A percentile compares a stretch with the other conserved stretches of the same genome.
Conservation (phyloP, 2,329 filamentous ascomycete species). For the Penicillium concentricum region DNA sequence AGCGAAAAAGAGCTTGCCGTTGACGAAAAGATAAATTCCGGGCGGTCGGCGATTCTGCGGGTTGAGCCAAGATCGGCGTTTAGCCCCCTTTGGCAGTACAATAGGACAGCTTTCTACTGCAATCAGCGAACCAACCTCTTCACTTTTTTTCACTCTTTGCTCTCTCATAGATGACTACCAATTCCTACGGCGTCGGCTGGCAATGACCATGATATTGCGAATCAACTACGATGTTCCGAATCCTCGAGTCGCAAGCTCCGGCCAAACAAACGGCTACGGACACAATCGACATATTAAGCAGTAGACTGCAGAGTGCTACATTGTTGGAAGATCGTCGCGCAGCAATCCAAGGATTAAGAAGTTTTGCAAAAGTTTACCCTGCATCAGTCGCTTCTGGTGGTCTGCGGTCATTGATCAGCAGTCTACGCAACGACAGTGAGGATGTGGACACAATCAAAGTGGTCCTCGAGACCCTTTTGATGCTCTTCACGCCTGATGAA, state of each 20-base stretch:
- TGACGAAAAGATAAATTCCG: slow-evolving; percentile 20
- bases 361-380: slow-evolving; percentile 94
- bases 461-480: slow-evolving; percentile 88
- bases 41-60: slow-evolving; percentile 22
- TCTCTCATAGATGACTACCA: slow-evolving; percentile 31
- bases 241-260: slow-evolving; percentile 70
- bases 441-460: slow-evolving; percentile 97
- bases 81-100: slow-evolving; percentile 21
- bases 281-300: slow-evolving; percentile 87
- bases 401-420: slow-evolving; percentile 81
- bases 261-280: slow-evolving; percentile 95
- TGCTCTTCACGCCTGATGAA: slow-evolving; percentile 76
- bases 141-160: slow-evolving; percentile 7
- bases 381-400: slow-evolving; percentile 93
- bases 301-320: slow-evolving; percentile 82
- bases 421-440: slow-evolving; percentile 80
- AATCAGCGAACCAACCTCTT: slow-evolving; percentile 8
- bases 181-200: slow-evolving; percentile 28
- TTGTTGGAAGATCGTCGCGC: slow-evolving; percentile 91
- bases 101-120: slow-evolving; percentile 22
- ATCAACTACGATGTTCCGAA: slow-evolving; percentile 50
- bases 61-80: slow-evolving; percentile 15
- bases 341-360: slow-evolving; percentile 86
- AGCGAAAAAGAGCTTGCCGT: slow-evolving; percentile 18
- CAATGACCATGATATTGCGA: slow-evolving; percentile 44